Conservation (phyloP, 2,329 filamentous ascomycete species). For the Orbilia oligospora region DNA sequence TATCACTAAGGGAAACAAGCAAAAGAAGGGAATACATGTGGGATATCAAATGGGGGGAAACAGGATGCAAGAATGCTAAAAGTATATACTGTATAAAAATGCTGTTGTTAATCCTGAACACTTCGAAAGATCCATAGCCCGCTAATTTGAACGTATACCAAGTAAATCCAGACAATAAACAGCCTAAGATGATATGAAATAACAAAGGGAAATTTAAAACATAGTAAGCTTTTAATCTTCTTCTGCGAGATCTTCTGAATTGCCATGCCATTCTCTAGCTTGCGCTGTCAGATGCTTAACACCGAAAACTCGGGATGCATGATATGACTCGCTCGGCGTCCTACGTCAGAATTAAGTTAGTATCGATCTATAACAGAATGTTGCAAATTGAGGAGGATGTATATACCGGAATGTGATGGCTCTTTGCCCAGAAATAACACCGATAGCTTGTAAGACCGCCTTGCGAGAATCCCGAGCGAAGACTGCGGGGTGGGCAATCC, state of each 20-base stretch:
- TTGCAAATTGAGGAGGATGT: not conserved
- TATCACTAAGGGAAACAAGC: slow-evolving; percentile 57
- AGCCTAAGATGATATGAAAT: slow-evolving; percentile 41
- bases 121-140: slow-evolving; percentile 61
- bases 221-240: slow-evolving; percentile 62
- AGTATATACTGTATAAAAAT: slow-evolving; percentile 49
- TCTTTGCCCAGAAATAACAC: slow-evolving; percentile 93
- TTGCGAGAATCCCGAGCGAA: slow-evolving; percentile 95
- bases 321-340: slow-evolving; percentile 88
- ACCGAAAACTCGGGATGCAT: slow-evolving; percentile 85
- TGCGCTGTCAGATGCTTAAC: slow-evolving; percentile 85
- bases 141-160: slow-evolving; percentile 61
- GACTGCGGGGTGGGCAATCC: slow-evolving; percentile 96
- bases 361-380: not conserved
- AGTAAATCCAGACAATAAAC: slow-evolving; percentile 53
- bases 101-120: slow-evolving; percentile 57
- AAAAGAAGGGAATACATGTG: slow-evolving; percentile 49
- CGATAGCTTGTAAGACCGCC: slow-evolving; percentile 94
- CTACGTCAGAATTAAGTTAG: slow-evolving; percentile 50
- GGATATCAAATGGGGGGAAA: slow-evolving; percentile 54
- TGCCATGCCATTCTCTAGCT: slow-evolving; percentile 90
- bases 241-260: slow-evolving; percentile 64
- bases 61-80: slow-evolving; percentile 40
- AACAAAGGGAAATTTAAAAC: slow-evolving; percentile 52
- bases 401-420: slow-evolving; percentile 81